Conservation (phyloP, 2,329 filamentous ascomycete species). For the Botrytis fabae region DNA sequence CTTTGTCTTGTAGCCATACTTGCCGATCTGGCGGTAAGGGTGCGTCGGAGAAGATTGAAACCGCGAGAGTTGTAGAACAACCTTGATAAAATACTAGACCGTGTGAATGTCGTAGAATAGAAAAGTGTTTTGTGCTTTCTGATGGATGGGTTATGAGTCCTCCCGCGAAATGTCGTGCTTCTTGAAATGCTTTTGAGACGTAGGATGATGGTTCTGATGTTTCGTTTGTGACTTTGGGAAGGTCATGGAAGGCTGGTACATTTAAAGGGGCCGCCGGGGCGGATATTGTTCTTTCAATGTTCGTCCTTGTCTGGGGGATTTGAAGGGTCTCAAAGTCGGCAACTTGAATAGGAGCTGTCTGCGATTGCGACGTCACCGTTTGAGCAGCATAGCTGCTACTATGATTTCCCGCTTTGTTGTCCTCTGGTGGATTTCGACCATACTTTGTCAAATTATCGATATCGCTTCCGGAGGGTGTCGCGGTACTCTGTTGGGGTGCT, state of each 20-base stretch:
- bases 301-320: neutral
- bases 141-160: slow-evolving; percentile 63
- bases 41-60: slow-evolving; percentile 63
- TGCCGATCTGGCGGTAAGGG: slow-evolving; percentile 58
- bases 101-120: slow-evolving; percentile 65
- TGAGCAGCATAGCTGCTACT: neutral
- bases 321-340: neutral
- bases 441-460: neutral
- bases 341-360: neutral
- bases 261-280: neutral
- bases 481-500: neutral
- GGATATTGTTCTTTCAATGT: neutral
- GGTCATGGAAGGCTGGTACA: neutral
- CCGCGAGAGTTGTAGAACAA: slow-evolving; percentile 59
- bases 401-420: neutral
- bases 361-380: neutral
- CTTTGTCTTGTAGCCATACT: slow-evolving; percentile 68
- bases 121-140: slow-evolving; percentile 65
- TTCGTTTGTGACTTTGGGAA: neutral
- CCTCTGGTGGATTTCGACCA: neutral
- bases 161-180: slow-evolving; percentile 65
- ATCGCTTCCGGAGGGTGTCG: neutral
- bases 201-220: slow-evolving; percentile 16
- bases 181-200: slow-evolving; percentile 42
- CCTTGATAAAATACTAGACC: slow-evolving; percentile 67